Evolutionary conservation across 768 basidiomycete species (phyloP), one percentile per base, ranked within the genome.

Genomic region (Dioszegia aurantiaca): DNA sequence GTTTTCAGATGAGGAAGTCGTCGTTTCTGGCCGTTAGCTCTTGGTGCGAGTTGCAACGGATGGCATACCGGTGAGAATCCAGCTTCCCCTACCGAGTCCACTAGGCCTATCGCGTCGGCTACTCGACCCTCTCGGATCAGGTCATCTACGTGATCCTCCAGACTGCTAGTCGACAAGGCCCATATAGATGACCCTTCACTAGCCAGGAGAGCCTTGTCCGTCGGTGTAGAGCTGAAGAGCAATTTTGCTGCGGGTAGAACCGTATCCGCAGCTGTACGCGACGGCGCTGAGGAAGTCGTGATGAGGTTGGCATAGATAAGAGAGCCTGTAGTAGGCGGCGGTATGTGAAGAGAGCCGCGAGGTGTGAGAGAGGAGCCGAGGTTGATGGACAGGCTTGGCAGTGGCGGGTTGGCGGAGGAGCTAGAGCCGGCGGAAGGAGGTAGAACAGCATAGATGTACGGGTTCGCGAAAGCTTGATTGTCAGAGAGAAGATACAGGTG

Each of bases 71-170:
- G 59, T n/a, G 67, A 58, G 14, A 69, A 44, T 0, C 62, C 65
- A 37, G 78, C 74, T 37, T 81, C 79, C 64, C 90, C 88, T 3
- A 90, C 77, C 0, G 79, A 84, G 49, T 88, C 86, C 9, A 94
- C 78, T 6, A 94, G 78, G 1, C 86, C 82, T n/a, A 92, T 80
- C 0, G 89, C 92, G 67, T 94, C 88, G 0, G 81, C 79, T 72
- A 92, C 92, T 30, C 81, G 77, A 0, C 86, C 87, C 3, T 75
- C 80, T 30, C 79, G 74, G 2, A 92, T 84, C 19, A 94, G 81
- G 67, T 93, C 89, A 61, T 94, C 90, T 16, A 95, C 81, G 65
- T 94, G 89, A 21, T 85, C 83, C 5, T 83, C 81, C 86, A 90
- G 88, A 0, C 86, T 78, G 62, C 81, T 83, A 82, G 91, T 86